Evolutionary conservation across 176 grass and related monocot species (phyloP), one percentile per base, ranked within the genome.

Genomic region (Triticum turgidum): DNA sequence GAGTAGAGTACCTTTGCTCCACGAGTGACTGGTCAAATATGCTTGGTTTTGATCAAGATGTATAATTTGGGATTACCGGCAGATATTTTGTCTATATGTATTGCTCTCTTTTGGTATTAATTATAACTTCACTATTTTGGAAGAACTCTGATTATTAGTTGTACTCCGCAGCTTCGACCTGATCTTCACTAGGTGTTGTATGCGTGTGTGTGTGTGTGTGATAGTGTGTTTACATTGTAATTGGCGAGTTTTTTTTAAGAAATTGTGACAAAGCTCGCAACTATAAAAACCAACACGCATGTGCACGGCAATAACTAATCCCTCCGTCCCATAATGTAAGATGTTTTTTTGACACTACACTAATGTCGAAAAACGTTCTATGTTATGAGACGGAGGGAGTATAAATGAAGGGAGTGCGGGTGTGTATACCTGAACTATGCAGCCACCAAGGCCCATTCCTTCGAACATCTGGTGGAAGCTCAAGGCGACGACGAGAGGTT

Each of bases 401-500:
- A 72, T 72, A 39, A 39, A 10, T 34, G 6, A 61, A 20, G 7
- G 20, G 11, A 14, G 6, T 5, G 17, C 10, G 14, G 3, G 17
- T 7, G 15, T 86, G 15, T 29, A 29, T 87, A 92, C 94, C 94
- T 94, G 92, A 20, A 88, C 88, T 11, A 94, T 94, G 61, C 94
- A 94, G 5, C 92, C 90, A n/a, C 94, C 94, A 2, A 94, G 90
- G 5, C 94, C 94, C 82, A 92, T 91, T 25, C 94, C 94, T 54
- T 97, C 94, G 13, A 97, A 97, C 88, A 94, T 92, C 7, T 94
- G 94, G 51, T 94, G 94, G 77, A 97, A 97, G 61, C 82, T 90
- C 1, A 94, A 20, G n/a, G 94, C 94, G 13, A 77, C 88, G 6
- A 97, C 81, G 0, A 97, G 61, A 2, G 94, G 94, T 18, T 70